phyloP scores from a whole-genome alignment of 2,329 filamentous ascomycete genomes.

The Arthrobotrys pseudoclavata region DNA sequence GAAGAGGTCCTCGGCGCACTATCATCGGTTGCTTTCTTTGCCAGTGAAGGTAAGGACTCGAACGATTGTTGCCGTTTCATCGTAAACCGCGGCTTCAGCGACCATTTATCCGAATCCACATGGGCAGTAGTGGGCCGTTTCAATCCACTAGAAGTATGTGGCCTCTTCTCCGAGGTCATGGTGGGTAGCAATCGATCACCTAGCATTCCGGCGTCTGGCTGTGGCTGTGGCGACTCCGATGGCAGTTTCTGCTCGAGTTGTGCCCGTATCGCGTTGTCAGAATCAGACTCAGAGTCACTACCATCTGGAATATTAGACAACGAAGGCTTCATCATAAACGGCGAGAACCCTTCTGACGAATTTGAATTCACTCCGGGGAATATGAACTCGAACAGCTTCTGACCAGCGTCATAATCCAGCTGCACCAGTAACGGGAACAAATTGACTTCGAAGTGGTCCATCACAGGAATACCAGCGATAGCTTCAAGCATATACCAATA shows the following conservation, averaged over 20 bases:
- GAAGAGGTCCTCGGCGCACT: slow-evolving; percentile 36
- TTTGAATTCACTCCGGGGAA: slow-evolving; percentile 83
- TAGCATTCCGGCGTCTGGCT: slow-evolving; percentile 34
- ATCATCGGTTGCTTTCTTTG: slow-evolving; percentile 44
- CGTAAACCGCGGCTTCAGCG: slow-evolving; percentile 47
- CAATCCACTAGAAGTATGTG: slow-evolving; percentile 35
- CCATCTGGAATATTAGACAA: slow-evolving; percentile 69
- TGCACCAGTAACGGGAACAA: slow-evolving; percentile 94
- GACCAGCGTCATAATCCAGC: slow-evolving; percentile 90
- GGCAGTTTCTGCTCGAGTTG: slow-evolving; percentile 79
- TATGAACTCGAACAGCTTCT: slow-evolving; percentile 95
- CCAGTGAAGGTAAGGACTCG: slow-evolving; percentile 70
- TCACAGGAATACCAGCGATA: slow-evolving; percentile 95
- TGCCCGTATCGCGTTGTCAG: slow-evolving; percentile 77
- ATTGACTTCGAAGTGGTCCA: slow-evolving; percentile 96
- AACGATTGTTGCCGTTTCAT: slow-evolving; percentile 68
- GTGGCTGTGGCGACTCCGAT: slow-evolving; percentile 71
- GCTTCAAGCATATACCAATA: slow-evolving; percentile 99
- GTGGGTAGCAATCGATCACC: slow-evolving; percentile 50
- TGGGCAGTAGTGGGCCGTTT: slow-evolving; percentile 67
- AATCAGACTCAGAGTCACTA: slow-evolving; percentile 67
- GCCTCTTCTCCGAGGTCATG: slow-evolving; percentile 58
- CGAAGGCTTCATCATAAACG: slow-evolving; percentile 69
- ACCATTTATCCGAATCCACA: slow-evolving; percentile 66
- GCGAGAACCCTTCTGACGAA: slow-evolving; percentile 70